Percentiles rank a stretch among this genome's conserved stretches.
phyloP scores from a whole-genome alignment of 352 stramenopile genomes.

The Thraustotheca clavata region DNA sequence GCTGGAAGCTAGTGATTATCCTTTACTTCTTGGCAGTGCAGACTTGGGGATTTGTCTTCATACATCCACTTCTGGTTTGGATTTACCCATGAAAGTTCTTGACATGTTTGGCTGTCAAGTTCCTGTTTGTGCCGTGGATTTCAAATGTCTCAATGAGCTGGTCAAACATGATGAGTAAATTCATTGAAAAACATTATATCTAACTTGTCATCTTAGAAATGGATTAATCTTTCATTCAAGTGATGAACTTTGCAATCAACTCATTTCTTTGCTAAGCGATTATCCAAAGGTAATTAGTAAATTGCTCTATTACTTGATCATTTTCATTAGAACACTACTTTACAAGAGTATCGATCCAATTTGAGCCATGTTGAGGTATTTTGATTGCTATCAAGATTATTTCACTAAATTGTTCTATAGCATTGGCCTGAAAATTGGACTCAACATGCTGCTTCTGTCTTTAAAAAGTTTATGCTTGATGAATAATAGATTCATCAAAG shows the following conservation, averaged over 20 bases:
- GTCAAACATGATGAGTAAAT: slow-evolving; percentile 91
- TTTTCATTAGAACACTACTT: slow-evolving; percentile 23
- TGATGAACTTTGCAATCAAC: slow-evolving; percentile 42
- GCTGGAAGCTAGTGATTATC: slow-evolving; percentile 96
- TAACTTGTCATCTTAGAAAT: slow-evolving; percentile 33
- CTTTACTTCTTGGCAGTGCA: slow-evolving; percentile 87
- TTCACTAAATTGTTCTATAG: too few relatives aligned
- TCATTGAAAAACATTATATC: not conserved
- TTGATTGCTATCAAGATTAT: not conserved
- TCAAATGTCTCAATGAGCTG: slow-evolving; percentile 95
- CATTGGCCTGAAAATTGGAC: slow-evolving; percentile 77
- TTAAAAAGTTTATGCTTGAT: slow-evolving; percentile 23
- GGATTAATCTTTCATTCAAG: slow-evolving; percentile 62
- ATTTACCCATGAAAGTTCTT: slow-evolving; percentile 99
- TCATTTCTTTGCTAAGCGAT: slow-evolving; percentile 47
- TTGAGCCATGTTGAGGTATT: slow-evolving; percentile 55
- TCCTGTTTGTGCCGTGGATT: slow-evolving; percentile 94
- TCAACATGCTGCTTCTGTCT: slow-evolving; percentile 47
- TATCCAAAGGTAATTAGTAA: slow-evolving; percentile 31
- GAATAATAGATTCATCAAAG: not conserved
- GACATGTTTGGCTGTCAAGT: slow-evolving; percentile 98
- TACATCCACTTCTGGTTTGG: slow-evolving; percentile 96
- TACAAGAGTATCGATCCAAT: slow-evolving; percentile 38
- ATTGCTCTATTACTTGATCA: not conserved
- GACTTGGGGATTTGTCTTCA: slow-evolving; percentile 98